Conservation (phyloP, 805 yeast species). For the Diddensiella santjacobensis region DNA sequence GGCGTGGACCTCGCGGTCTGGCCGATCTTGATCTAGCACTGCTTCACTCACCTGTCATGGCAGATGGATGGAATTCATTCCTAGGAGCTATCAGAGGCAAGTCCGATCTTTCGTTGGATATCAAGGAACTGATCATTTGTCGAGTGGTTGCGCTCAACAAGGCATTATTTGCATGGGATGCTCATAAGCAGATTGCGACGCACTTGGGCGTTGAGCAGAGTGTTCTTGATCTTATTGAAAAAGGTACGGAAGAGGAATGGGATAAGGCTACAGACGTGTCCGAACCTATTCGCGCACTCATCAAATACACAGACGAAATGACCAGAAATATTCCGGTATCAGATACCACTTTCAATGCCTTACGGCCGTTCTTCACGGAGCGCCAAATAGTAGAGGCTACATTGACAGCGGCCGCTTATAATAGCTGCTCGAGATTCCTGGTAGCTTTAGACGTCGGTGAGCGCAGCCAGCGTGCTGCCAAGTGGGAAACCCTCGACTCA, state of each 20-base stretch:
- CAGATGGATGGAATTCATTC: slow-evolving; percentile 10
- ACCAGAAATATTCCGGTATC: slow-evolving; percentile 7
- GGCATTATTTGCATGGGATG: slow-evolving; percentile 13
- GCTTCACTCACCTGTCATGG: slow-evolving; percentile 7
- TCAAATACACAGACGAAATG: slow-evolving; percentile 9
- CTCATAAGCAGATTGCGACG: slow-evolving; percentile 1
- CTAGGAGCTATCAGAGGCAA: slow-evolving; percentile 8
- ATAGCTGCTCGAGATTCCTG: slow-evolving; percentile 9
- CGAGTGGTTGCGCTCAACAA: slow-evolving; percentile 10
- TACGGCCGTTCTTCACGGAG: slow-evolving; percentile 3
- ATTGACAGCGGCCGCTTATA: slow-evolving; percentile 6
- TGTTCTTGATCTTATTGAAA: slow-evolving; percentile 1
- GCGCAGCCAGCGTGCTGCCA: slow-evolving; percentile 3
- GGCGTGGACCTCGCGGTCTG: slow-evolving; percentile 7
- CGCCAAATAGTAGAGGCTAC: slow-evolving; percentile 11
- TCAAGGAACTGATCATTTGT: slow-evolving; percentile 11
- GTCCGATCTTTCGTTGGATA: slow-evolving; percentile 1
- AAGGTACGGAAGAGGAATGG: slow-evolving; percentile 1
- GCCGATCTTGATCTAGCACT: slow-evolving; percentile 9
- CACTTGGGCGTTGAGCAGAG: slow-evolving; percentile 1
- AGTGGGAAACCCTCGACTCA: background rate
- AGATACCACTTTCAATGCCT: slow-evolving; percentile 1
- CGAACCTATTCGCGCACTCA: background rate
- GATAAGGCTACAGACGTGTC: background rate
- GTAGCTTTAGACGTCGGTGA: slow-evolving; percentile 13